A percentile compares a stretch with the other conserved stretches of the same genome.
phyloP scores from a whole-genome alignment of 495 filamentous ascomycete genomes.

The Penicillium odoratum region DNA sequence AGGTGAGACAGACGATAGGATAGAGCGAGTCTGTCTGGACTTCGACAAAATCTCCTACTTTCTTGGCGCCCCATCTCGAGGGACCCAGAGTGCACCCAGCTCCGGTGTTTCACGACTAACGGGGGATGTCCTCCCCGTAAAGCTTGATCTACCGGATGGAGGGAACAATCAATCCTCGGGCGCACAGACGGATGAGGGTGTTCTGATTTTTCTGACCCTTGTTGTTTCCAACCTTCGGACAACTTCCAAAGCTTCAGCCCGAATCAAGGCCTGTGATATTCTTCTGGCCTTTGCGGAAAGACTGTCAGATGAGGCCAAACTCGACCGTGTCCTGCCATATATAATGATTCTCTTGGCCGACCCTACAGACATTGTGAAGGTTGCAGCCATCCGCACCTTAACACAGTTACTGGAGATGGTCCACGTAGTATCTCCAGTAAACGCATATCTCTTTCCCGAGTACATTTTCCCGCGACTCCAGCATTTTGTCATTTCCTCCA shows the following conservation, averaged over 20 bases:
- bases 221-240: constrained; percentile 86
- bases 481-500: constrained; percentile 58
- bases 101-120: constrained; percentile 29
- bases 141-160: constrained; percentile 84
- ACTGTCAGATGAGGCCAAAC: constrained; percentile 91
- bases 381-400: constrained; percentile 80
- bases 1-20: constrained; percentile 86
- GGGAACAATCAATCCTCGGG: constrained; percentile 46
- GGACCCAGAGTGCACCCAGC: constrained; percentile 24
- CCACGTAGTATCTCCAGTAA: constrained; percentile 84
- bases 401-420: constrained; percentile 89
- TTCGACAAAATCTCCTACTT: constrained; percentile 98
- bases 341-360: constrained; percentile 80
- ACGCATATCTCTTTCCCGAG: constrained; percentile 92
- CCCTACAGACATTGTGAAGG: constrained; percentile 74
- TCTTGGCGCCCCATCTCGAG: constrained; percentile 52
- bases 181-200: constrained; percentile 71
- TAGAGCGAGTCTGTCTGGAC: constrained; percentile 87
- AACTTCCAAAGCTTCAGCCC: constrained; percentile 81
- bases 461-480: constrained; percentile 88
- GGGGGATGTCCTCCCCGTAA: constrained; percentile 64
- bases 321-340: constrained; percentile 92
- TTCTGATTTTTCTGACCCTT: constrained; percentile 85
- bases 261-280: constrained; percentile 88
- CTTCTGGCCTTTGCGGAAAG: constrained; percentile 90